These are phyloP conservation scores for Coleophoma cylindrospora DNA, from an alignment of 2,329 filamentous ascomycete species.

Conservation along the genomic window DNA sequence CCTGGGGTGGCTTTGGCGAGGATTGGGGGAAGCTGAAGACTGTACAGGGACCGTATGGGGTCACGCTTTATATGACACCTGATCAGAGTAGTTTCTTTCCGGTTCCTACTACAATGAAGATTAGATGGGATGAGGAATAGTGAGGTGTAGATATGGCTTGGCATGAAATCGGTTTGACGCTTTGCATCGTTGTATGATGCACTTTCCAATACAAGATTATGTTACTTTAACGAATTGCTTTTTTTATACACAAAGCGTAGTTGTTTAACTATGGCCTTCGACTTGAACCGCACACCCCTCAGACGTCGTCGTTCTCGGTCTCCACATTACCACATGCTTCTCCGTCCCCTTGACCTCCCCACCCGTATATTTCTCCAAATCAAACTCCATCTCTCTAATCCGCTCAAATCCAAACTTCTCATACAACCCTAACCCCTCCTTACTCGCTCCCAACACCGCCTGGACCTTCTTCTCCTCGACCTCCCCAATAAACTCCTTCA, in stretches of 20 bases:
- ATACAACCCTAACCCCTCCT: slow-evolving; percentile 17
- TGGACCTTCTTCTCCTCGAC: slow-evolving; percentile 15
- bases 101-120: slow-evolving; percentile 34
- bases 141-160: too few species aligned
- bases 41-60: slow-evolving; percentile 6
- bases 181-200: too few species aligned
- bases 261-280: too few species aligned
- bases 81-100: slow-evolving; percentile 55
- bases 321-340: slow-evolving; percentile 15
- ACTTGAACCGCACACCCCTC: too few species aligned
- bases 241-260: too few species aligned
- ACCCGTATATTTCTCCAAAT: slow-evolving; percentile 20
- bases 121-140: slow-evolving; percentile 21
- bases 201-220: too few species aligned
- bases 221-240: too few species aligned
- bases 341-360: slow-evolving; percentile 12
- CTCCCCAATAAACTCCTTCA: slow-evolving; percentile 12
- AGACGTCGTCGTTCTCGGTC: slow-evolving; percentile 1
- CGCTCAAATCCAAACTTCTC: slow-evolving; percentile 17
- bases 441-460: slow-evolving; percentile 20
- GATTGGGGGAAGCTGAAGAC: slow-evolving; percentile 29
- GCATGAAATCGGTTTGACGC: too few species aligned
- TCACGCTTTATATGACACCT: slow-evolving; percentile 56
- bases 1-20: slow-evolving; percentile 14
- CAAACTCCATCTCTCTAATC: slow-evolving; percentile 13